Evolutionary conservation across 495 filamentous ascomycete species (phyloP), one percentile per base, ranked within the genome.

Genomic region (Penicillium dipodomyicola): DNA sequence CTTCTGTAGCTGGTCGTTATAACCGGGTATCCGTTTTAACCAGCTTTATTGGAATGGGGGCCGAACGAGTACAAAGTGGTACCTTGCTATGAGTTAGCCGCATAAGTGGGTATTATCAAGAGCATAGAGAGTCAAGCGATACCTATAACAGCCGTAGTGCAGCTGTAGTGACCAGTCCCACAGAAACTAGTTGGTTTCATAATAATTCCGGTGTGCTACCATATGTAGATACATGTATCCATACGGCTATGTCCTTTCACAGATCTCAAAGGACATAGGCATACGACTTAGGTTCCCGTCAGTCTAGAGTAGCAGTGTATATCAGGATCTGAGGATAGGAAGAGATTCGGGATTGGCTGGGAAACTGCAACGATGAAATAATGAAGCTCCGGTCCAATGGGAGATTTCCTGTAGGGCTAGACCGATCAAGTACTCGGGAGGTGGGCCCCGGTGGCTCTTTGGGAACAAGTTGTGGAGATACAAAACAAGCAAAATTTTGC

Each of bases 41-140:
- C 23, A 5, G 23, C 0, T 25, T 25, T 25, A 5, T 25, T 25
- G 6, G 23, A 25, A 25, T 25, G 23, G 23, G 23, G 23, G 23
- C 23, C 23, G 23, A 5, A 25, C 5, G 30, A 33, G 30, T 4
- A 33, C 11, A 1, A 4, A 33, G 10, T 12, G 4, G 30, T 12
- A 57, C 54, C 47, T 51, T 51, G 14, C 20, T 51, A 17, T 15
- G 30, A 17, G 20, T 39, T 51, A 44, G 39, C 9, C 11, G 37
- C 22, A 19, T 1, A 50, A 50, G 46, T 49, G 44, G 54, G 27
- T 50, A 50, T 44, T 7, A 17, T 32, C 10, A 15, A 20, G 14
- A 42, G 40, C 43, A 32, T 4, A 4, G 17, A 48, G 8, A 6
- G 14, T 20, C 0, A 12, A 52, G 41, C 0, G 3, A 37, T n/a